Percentiles rank a stretch among this genome's conserved stretches.
Evolutionary conservation across 2,329 filamentous ascomycete species (phyloP).

Genomic region (Helminthosporium solani): DNA sequence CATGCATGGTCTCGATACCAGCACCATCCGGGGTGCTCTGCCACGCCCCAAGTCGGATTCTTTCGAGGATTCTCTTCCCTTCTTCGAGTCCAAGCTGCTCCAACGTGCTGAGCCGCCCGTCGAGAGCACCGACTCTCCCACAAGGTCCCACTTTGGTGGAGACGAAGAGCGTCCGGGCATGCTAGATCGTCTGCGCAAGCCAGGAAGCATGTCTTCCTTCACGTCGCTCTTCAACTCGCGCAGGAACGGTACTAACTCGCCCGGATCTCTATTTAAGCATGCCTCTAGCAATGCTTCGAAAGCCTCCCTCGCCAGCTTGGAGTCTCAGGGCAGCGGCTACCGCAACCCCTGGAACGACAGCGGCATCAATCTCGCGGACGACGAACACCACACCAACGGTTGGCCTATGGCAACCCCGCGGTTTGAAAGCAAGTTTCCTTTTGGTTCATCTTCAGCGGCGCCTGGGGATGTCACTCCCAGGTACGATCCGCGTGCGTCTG

Average conservation of each 20-base stretch:
- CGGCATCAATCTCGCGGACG: conserved; percentile 82
- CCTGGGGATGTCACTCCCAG: conserved; percentile 81
- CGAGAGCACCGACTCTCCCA: conserved; percentile 81
- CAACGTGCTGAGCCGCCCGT: conserved; percentile 82
- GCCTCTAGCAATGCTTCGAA: conserved; percentile 88
- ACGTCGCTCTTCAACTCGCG: conserved; percentile 93
- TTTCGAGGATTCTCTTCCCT: conserved; percentile 94
- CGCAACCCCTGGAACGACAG: conserved; percentile 98
- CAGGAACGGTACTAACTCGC: conserved; percentile 85
- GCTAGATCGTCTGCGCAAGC: conserved; percentile 91
- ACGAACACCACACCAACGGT: conserved; percentile 60
- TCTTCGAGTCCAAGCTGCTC: conserved; percentile 94
- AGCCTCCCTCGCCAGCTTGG: conserved; percentile 92
- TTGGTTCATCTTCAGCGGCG: conserved; percentile 52
- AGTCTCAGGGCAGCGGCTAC: conserved; percentile 91
- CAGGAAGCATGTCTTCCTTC: conserved; percentile 89
- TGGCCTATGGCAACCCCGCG: conserved; percentile 44
- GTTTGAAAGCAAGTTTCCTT: conserved; percentile 63
- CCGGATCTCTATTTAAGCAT: conserved; percentile 79
- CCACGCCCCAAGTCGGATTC: conserved; percentile 98
- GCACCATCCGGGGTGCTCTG: conserved; percentile 86
- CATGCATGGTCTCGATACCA: conserved; percentile 80
- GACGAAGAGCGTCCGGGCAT: conserved; percentile 78
- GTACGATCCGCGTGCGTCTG: conserved; percentile 79
- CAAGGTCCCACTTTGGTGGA: conserved; percentile 72